Evolutionary conservation across 768 basidiomycete species (phyloP).

Genomic region (Lactifluus piperatus): DNA sequence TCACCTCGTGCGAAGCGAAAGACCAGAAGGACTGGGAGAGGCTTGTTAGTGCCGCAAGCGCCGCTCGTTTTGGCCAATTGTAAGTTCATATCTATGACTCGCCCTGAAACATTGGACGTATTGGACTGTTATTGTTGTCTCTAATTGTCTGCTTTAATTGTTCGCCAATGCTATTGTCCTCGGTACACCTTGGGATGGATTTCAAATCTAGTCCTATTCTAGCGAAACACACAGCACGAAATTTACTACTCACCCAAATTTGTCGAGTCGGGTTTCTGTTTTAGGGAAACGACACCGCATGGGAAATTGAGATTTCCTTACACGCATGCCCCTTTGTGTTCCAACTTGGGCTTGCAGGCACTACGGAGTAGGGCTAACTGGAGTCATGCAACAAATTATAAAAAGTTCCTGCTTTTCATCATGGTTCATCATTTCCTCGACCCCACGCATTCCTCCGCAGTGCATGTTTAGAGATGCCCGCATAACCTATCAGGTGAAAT

Average conservation of each 20-base stretch:
- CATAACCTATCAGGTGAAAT: background rate
- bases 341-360: background rate
- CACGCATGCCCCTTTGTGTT: constrained; percentile 11
- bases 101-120: background rate
- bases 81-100: background rate
- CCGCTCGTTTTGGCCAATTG: background rate
- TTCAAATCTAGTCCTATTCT: background rate
- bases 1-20: constrained; percentile 1
- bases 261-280: background rate
- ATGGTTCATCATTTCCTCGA: background rate
- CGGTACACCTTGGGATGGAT: background rate
- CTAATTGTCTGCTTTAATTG: background rate
- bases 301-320: constrained; percentile 10
- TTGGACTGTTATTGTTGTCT: background rate
- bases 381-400: background rate
- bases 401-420: background rate
- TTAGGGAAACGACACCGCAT: constrained; percentile 3
- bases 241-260: background rate
- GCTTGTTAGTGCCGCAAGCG: background rate
- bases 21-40: too few relatives aligned
- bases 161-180: constrained; percentile 8
- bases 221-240: background rate
- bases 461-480: background rate
- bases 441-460: background rate
- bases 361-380: background rate